Evolutionary conservation across 2,329 filamentous ascomycete species (phyloP), one percentile per base, ranked within the genome.

Genomic region (Anisogramma anomala): DNA sequence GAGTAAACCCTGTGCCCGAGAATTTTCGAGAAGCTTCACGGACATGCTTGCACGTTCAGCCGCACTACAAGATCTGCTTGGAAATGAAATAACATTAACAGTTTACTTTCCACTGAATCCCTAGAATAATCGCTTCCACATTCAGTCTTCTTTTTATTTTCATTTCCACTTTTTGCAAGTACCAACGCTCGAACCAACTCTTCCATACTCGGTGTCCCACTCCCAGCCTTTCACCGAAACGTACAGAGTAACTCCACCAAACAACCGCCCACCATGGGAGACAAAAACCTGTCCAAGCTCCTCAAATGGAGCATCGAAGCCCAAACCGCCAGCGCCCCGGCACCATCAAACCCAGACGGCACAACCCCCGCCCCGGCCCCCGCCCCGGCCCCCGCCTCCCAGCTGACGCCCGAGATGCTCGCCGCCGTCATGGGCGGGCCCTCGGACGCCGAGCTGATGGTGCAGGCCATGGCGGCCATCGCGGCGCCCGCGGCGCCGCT

Each of bases 401-500:
- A 66, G 43, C 69, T 91, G 49, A 79, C 79, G 54, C 71, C 82
- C 13, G 78, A 86, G 43, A 71, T 81, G 43, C 71, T 95, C 46
- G 74, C 75, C 32, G 70, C 82, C 11, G 71, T 95, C 41, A 72
- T 93, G 56, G 87, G 87, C 61, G 86, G 83, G 0, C 84, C 84
- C 31, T 86, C 82, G 2, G 89, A 98, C 49, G 87, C 91, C 17
- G 86, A 96, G 47, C 74, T 93, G 39, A 96, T 98, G 91, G 77
- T 77, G 53, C 77, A 82, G 39, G 72, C 83, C 48, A 94, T 98
- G 78, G 71, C 72, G 20, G 77, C 83, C 42, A 81, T 95, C 55
- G 72, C 69, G 8, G 76, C 77, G 14, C 50, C 77, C 7, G 71
- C 81, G 42, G 66, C 82, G 42, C 72, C 75, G 3, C 69, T 89